Evolutionary conservation across 169 alveolate genomes (phyloP).

Genomic region (Plasmodium adleri): DNA sequence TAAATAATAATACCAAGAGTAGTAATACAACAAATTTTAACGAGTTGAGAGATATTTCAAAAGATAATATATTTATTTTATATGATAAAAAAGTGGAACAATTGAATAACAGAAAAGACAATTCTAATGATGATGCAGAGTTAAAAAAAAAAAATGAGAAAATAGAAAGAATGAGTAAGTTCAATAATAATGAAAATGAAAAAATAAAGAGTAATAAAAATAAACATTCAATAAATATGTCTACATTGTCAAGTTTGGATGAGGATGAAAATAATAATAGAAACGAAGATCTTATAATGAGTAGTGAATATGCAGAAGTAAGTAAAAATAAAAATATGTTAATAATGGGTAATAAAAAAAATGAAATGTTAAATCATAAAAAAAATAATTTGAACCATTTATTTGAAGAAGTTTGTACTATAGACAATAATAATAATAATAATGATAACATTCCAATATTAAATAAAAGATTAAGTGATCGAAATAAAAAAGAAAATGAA

Average conservation of each 20-base stretch:
- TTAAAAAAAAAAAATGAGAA: conserved; percentile 36
- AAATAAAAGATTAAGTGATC: not conserved
- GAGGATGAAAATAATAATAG: not conserved
- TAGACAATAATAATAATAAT: too few species aligned
- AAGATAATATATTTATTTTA: not conserved
- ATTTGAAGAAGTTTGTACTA: too few species aligned
- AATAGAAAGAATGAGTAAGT: conserved; percentile 3
- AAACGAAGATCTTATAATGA: not conserved
- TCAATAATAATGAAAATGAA: not conserved
- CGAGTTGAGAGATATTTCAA: too few species aligned
- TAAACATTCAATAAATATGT: too few species aligned
- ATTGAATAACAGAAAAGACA: conserved; percentile 5
- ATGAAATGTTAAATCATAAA: not conserved
- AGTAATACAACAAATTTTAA: too few species aligned
- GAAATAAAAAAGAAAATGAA: conserved; percentile 1
- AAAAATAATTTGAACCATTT: too few species aligned
- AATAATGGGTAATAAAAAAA: not conserved
- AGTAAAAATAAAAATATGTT: too few species aligned
- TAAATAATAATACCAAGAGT: too few species aligned
- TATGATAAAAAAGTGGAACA: conserved; percentile 11
- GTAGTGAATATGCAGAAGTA: not conserved
- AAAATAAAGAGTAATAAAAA: too few species aligned
- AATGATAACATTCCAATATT: not conserved
- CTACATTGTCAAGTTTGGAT: too few species aligned
- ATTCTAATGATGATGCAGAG: conserved; percentile 27